Conservation (phyloP, 2,329 filamentous ascomycete species). For the Aspergillus amoenus region DNA sequence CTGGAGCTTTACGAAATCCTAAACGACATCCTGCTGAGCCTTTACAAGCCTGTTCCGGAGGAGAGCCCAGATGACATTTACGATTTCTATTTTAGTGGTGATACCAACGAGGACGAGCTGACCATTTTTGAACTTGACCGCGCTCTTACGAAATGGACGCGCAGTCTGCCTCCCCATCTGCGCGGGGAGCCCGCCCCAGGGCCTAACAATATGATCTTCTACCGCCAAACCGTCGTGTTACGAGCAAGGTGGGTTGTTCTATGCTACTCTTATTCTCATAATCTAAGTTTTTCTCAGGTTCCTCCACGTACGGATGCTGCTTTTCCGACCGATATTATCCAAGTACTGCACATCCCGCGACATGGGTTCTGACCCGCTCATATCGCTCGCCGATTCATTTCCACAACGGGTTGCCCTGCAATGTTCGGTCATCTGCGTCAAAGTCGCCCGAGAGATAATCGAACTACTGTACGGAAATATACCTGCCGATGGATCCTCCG, state of each 20-base stretch:
- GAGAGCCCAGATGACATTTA: constrained; percentile 27
- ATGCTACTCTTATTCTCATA: no score
- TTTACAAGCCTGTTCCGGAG: constrained; percentile 28
- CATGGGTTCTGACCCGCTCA: constrained; percentile 17
- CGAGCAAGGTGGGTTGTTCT: constrained; percentile 26
- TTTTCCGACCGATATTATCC: constrained; percentile 33
- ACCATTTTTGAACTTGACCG: constrained; percentile 37
- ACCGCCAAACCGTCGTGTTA: constrained; percentile 33
- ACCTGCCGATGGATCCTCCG: constrained; percentile 26
- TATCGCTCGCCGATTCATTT: constrained; percentile 27
- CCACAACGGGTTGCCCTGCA: constrained; percentile 33
- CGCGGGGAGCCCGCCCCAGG: constrained; percentile 7
- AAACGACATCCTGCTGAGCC: constrained; percentile 32
- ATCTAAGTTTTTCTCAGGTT: constrained; percentile 19
- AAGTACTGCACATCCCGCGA: constrained; percentile 33
- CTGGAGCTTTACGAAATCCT: constrained; percentile 38
- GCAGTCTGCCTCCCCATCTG: constrained; percentile 29
- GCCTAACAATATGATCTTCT: constrained; percentile 24
- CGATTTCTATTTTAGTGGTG: constrained; percentile 28
- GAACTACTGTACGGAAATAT: constrained; percentile 30
- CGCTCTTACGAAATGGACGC: constrained; percentile 31
- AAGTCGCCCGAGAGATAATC: constrained; percentile 33
- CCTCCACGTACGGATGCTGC: constrained; percentile 34
- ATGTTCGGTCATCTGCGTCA: constrained; percentile 38
- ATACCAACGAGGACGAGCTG: constrained; percentile 22